These are phyloP conservation scores for Mycena latifolia DNA, from an alignment of 768 basidiomycete species.

Conservation along the genomic window DNA sequence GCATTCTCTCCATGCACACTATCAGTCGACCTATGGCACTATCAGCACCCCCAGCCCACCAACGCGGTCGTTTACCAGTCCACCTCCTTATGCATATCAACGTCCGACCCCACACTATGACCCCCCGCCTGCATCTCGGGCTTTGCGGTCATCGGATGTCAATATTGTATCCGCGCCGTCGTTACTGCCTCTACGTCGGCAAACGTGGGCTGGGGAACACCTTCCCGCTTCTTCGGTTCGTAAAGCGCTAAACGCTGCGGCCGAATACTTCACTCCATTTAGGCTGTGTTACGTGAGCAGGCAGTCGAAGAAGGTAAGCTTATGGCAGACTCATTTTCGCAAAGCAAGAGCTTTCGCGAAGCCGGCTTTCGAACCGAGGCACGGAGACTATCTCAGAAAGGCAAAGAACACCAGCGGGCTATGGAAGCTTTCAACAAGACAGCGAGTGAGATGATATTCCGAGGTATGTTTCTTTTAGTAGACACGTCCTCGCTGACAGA, in stretches of 20 bases:
- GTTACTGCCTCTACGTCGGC: no score
- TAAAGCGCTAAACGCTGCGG: background rate
- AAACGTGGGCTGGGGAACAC: background rate
- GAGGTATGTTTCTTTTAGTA: background rate
- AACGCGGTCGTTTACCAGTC: background rate
- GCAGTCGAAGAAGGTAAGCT: background rate
- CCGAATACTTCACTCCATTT: background rate
- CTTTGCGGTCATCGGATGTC: background rate
- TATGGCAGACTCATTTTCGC: no score
- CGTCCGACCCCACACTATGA: background rate
- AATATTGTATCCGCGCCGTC: no score
- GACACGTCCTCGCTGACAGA: background rate
- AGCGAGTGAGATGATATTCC: slow-evolving; percentile 28
- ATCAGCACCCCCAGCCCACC: background rate
- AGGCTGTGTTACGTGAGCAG: slow-evolving; percentile 15
- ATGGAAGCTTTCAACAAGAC: slow-evolving; percentile 18
- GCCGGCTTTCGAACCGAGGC: background rate
- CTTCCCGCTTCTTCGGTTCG: slow-evolving; percentile 10
- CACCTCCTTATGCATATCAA: background rate
- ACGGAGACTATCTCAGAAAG: background rate
- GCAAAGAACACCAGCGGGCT: background rate
- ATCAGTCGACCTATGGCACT: background rate
- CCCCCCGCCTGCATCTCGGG: background rate
- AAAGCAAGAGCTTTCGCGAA: background rate
- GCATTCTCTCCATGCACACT: background rate